Evolutionary conservation across 176 grass and related monocot genomes (phyloP).

Genomic region (Carex kokanica): DNA sequence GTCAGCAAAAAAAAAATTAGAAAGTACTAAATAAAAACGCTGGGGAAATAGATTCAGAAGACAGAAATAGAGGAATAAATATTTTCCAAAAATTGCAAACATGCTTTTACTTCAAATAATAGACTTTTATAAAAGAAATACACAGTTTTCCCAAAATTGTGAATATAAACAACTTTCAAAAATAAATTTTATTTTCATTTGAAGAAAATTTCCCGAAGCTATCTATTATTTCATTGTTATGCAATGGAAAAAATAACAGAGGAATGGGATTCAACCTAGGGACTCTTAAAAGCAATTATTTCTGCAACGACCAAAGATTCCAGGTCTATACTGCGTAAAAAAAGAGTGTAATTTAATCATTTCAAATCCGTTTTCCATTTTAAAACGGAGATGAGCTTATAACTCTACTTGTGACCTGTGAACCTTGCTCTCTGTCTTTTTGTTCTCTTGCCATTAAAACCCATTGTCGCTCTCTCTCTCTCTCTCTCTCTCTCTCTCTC

Average conservation of each 20-base stretch:
- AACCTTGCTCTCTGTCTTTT: conserved; percentile 15
- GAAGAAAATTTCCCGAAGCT: not conserved
- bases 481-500: not conserved
- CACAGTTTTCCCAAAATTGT: not conserved
- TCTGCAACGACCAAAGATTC: conserved; percentile 32
- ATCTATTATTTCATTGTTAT: not conserved
- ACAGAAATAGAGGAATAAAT: too few species aligned
- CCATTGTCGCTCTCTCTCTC: not conserved
- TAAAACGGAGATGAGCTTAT: conserved; percentile 1
- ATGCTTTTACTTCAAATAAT: too few species aligned
- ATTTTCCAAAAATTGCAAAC: too few species aligned
- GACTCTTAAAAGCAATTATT: conserved; percentile 23
- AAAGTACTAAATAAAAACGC: too few species aligned
- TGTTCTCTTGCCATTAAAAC: conserved; percentile 10
- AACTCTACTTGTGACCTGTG: conserved; percentile 17
- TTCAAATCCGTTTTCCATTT: conserved; percentile 23
- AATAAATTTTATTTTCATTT: not conserved
- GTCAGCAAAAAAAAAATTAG: too few species aligned
- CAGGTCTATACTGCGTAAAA: conserved; percentile 19
- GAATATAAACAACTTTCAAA: not conserved
- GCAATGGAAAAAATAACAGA: conserved; percentile 15
- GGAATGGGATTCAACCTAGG: not conserved
- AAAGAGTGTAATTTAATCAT: not conserved
- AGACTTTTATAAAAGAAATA: too few species aligned
- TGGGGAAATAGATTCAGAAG: too few species aligned